Conservation (phyloP, 495 filamentous ascomycete species). For the Aspergillus diversus region DNA sequence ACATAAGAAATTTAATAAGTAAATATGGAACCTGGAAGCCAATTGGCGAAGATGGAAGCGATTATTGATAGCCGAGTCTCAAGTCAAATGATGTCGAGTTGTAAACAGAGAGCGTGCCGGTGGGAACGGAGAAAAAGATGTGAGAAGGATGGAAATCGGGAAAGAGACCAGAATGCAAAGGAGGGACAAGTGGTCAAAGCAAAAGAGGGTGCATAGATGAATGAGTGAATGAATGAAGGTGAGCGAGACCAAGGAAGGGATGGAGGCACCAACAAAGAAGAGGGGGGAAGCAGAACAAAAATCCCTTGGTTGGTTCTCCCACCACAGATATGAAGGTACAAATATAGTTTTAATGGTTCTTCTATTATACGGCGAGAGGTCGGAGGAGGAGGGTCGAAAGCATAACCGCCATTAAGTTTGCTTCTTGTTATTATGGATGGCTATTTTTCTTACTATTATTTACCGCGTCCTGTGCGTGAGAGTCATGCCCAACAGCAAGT, state of each 20-base stretch:
- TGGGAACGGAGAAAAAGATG: background rate
- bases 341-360: background rate
- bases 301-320: background rate
- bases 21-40: background rate
- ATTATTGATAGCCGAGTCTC: too few relatives aligned
- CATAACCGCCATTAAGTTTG: background rate
- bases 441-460: background rate
- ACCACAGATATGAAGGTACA: background rate
- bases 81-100: too few relatives aligned
- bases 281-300: background rate
- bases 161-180: conserved; percentile 8
- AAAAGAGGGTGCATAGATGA: conserved; percentile 7
- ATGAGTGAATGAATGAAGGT: conserved; percentile 6
- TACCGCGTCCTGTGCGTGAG: background rate
- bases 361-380: background rate
- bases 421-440: background rate
- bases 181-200: conserved; percentile 15
- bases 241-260: conserved; percentile 17
- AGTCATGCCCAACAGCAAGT: background rate
- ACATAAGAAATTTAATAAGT: background rate
- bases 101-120: too few relatives aligned
- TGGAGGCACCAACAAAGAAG: background rate
- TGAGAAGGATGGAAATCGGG: conserved; percentile 3
- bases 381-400: background rate
- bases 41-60: background rate